Conservation (phyloP, 2,329 filamentous ascomycete species). For the Sporothrix pallida region DNA sequence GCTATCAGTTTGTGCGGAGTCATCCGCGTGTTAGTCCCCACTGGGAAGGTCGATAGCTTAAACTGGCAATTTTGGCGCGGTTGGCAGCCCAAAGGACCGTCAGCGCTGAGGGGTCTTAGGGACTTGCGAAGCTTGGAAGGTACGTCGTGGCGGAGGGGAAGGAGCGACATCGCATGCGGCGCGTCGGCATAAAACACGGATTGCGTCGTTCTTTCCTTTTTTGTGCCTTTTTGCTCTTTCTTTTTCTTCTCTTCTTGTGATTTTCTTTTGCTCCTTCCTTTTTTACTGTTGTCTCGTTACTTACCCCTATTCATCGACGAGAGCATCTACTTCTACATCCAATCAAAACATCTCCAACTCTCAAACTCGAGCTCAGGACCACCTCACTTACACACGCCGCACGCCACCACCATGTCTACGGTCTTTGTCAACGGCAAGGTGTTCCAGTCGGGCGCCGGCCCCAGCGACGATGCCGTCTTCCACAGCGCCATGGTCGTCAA, state of each 20-base stretch:
- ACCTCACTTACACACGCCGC: not conserved
- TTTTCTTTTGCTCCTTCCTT: not conserved
- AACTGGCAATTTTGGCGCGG: constrained; percentile 13
- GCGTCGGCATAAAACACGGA: constrained; percentile 10
- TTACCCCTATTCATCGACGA: not conserved
- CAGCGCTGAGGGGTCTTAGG: not conserved
- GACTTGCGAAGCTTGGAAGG: not conserved
- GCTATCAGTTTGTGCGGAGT: constrained; percentile 20
- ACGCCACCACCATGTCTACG: constrained; percentile 20
- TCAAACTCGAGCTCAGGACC: not conserved
- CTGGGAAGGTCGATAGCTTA: constrained; percentile 31
- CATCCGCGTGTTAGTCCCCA: constrained; percentile 24
- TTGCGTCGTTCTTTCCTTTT: constrained; percentile 1
- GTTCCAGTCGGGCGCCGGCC: constrained; percentile 45
- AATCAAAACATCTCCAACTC: not conserved
- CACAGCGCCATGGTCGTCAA: constrained; percentile 48
- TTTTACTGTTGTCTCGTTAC: not conserved
- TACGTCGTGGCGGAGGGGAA: not conserved
- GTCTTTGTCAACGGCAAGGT: constrained; percentile 57
- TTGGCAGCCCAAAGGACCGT: not conserved
- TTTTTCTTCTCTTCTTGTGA: not conserved
- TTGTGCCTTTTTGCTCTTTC: not conserved
- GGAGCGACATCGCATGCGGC: constrained; percentile 23
- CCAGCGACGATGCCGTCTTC: constrained; percentile 44
- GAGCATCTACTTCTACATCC: not conserved